These are phyloP conservation scores for Sanghuangporus weigelae DNA, from an alignment of 1,284 basidiomycete species.

Conservation along the genomic window DNA sequence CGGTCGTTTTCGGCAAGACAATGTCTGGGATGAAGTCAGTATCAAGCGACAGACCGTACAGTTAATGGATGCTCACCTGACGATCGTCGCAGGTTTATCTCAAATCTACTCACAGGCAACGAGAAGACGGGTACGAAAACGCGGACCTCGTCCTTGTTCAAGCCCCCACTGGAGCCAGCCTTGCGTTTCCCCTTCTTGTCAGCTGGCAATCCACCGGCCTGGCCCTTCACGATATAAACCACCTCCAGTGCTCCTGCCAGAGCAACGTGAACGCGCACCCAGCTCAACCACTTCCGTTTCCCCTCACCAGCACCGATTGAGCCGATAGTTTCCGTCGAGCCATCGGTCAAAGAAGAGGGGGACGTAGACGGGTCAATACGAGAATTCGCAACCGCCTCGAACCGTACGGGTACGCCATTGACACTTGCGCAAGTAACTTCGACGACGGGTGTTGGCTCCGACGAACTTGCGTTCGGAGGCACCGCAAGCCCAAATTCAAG, in stretches of 20 bases:
- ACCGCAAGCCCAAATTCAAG: slow-evolving; percentile 72
- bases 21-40: neutral
- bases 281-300: slow-evolving; percentile 52
- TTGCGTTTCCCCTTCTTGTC: slow-evolving; percentile 20
- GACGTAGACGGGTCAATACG: slow-evolving; percentile 36
- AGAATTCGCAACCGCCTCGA: slow-evolving; percentile 42
- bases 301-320: slow-evolving; percentile 26
- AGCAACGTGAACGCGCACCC: slow-evolving; percentile 57
- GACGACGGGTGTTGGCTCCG: slow-evolving; percentile 32
- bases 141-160: slow-evolving; percentile 28
- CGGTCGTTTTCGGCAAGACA: neutral
- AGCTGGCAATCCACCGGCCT: slow-evolving; percentile 32
- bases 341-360: slow-evolving; percentile 34
- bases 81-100: slow-evolving; percentile 50
- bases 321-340: neutral
- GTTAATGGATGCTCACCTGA: slow-evolving; percentile 37
- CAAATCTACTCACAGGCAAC: slow-evolving; percentile 56
- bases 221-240: slow-evolving; percentile 49
- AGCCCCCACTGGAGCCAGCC: slow-evolving; percentile 26
- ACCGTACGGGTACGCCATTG: slow-evolving; percentile 58
- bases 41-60: neutral
- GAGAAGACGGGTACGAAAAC: slow-evolving; percentile 64
- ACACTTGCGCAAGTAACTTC: slow-evolving; percentile 55
- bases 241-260: slow-evolving; percentile 46
- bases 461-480: slow-evolving; percentile 20